phyloP scores from a whole-genome alignment of 164 flowering plant genomes.

The Vitis rotundifolia region DNA sequence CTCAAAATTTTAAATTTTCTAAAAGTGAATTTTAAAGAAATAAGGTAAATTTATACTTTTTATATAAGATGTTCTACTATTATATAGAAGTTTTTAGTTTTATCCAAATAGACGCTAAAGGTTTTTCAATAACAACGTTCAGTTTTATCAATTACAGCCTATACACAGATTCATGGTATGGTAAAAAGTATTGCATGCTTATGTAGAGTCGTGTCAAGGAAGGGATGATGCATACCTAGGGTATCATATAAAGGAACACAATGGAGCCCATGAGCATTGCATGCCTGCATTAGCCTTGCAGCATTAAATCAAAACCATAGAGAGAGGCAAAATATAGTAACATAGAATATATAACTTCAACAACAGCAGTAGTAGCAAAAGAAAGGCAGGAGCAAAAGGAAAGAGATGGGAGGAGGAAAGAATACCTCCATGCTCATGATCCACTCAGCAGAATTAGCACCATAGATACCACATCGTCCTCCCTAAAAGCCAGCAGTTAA shows the following conservation, averaged over 20 bases:
- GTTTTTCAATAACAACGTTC: too few species aligned
- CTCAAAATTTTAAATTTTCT: too few species aligned
- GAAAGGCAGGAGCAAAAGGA: background rate
- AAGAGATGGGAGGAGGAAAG: background rate
- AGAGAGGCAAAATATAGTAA: background rate
- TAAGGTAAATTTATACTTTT: too few species aligned
- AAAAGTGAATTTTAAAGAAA: too few species aligned
- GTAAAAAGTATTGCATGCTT: background rate
- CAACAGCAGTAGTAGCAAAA: background rate
- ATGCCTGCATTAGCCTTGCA: slow-evolving; percentile 63
- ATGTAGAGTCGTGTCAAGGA: background rate
- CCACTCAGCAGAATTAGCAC: slow-evolving; percentile 89
- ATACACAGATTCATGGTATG: background rate
- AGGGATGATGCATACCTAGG: slow-evolving; percentile 56
- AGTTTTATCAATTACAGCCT: too few species aligned
- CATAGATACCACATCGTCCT: slow-evolving; percentile 89
- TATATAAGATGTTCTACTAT: too few species aligned
- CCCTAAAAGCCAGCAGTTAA: slow-evolving; percentile 47
- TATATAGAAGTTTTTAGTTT: too few species aligned
- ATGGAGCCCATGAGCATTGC: slow-evolving; percentile 94
- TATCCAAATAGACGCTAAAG: too few species aligned
- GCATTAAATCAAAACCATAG: slow-evolving; percentile 1
- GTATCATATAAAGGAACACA: slow-evolving; percentile 98
- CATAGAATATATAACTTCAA: background rate
- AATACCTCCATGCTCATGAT: slow-evolving; percentile 93